phyloP scores from a whole-genome alignment of 495 filamentous ascomycete genomes.

The Daldinia caldariorum region DNA sequence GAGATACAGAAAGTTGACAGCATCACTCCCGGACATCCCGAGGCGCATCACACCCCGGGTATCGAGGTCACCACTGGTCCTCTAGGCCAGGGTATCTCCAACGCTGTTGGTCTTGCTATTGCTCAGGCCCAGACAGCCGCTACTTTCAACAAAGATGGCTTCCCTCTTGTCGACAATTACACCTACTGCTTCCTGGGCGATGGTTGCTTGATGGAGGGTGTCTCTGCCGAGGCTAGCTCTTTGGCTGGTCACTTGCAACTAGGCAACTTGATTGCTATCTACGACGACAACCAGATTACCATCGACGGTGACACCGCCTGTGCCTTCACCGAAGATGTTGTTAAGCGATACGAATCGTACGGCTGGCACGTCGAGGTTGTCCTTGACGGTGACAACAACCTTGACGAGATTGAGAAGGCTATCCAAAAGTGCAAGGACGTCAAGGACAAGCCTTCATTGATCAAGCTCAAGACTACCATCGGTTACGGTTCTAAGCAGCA shows the following conservation, averaged over 20 bases:
- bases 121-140: constrained; percentile 90
- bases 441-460: constrained; percentile 95
- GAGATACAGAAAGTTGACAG: constrained; percentile 76
- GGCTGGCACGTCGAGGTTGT: constrained; percentile 94
- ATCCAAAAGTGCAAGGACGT: constrained; percentile 85
- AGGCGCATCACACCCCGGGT: constrained; percentile 95
- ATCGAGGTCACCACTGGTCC: constrained; percentile 98
- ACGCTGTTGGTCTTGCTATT: constrained; percentile 96
- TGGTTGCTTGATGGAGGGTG: constrained; percentile 98
- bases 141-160: constrained; percentile 97
- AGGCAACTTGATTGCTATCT: constrained; percentile 95
- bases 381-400: constrained; percentile 89
- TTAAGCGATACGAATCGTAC: constrained; percentile 95
- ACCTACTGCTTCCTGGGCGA: constrained; percentile 97
- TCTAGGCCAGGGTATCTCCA: constrained; percentile 93
- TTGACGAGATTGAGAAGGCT: constrained; percentile 86
- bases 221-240: constrained; percentile 92
- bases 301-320: constrained; percentile 92
- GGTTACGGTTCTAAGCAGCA: constrained; percentile 94
- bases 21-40: constrained; percentile 96
- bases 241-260: constrained; percentile 95
- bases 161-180: constrained; percentile 91
- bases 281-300: constrained; percentile 99
- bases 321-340: constrained; percentile 97
- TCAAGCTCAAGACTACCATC: constrained; percentile 98